Percentiles rank a stretch among this genome's conserved stretches.
These are phyloP conservation scores for Pulveroboletus sp. DNA, from an alignment of 768 basidiomycete species.

Conservation along the genomic window DNA sequence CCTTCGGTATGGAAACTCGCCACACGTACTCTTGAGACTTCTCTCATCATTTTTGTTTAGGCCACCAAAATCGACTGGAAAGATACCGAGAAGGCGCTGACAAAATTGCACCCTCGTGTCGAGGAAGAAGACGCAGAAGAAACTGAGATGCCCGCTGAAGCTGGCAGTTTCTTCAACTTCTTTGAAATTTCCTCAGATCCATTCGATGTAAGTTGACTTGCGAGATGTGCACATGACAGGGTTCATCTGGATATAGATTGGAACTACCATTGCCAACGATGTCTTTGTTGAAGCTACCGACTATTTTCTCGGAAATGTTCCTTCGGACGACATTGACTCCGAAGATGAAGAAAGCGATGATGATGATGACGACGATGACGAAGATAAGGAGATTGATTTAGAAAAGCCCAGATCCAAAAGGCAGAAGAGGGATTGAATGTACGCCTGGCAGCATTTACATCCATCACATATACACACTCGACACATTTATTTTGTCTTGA, in stretches of 20 bases:
- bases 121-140: slow-evolving; percentile 50
- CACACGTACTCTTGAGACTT: background rate
- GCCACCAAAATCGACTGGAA: slow-evolving; percentile 76
- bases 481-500: slow-evolving; percentile 23
- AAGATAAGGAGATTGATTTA: slow-evolving; percentile 83
- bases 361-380: slow-evolving; percentile 74
- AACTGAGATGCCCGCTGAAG: slow-evolving; percentile 56
- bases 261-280: slow-evolving; percentile 66
- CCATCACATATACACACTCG: slow-evolving; percentile 10
- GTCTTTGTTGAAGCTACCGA: slow-evolving; percentile 79
- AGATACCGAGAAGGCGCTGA: slow-evolving; percentile 67
- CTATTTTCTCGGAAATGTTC: slow-evolving; percentile 68
- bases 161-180: slow-evolving; percentile 86
- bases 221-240: background rate
- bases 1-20: slow-evolving; percentile 47
- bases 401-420: slow-evolving; percentile 80
- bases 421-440: slow-evolving; percentile 42
- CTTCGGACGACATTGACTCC: slow-evolving; percentile 56
- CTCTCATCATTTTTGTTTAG: slow-evolving; percentile 32
- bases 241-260: slow-evolving; percentile 47
- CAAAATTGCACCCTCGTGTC: slow-evolving; percentile 71
- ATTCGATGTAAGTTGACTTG: slow-evolving; percentile 51
- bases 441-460: slow-evolving; percentile 9
- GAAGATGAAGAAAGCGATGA: slow-evolving; percentile 67
- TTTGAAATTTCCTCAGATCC: slow-evolving; percentile 66